Conservation (phyloP, 345 rosid genomes). For the Lepidium aucheri region DNA sequence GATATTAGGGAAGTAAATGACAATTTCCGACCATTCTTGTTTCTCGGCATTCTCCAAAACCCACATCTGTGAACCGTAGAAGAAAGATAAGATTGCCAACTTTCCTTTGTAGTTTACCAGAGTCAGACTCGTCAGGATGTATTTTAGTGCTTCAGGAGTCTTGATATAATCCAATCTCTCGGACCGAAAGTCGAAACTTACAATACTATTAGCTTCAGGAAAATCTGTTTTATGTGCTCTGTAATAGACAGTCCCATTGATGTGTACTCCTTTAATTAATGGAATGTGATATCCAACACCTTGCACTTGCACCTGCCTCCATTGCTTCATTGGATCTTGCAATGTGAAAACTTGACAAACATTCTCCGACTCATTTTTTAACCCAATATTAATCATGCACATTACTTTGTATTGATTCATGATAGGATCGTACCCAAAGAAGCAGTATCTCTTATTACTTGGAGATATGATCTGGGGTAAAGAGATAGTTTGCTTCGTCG, state of each 20-base stretch:
- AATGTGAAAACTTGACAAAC: constrained; percentile 4
- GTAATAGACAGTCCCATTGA: background rate
- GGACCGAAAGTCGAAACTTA: background rate
- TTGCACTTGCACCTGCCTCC: background rate
- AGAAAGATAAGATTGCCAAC: background rate
- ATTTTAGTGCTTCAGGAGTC: background rate
- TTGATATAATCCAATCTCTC: background rate
- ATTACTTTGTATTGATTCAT: background rate
- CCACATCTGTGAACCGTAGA: background rate
- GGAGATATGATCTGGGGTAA: no score
- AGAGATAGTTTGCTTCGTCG: no score
- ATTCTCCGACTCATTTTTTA: background rate
- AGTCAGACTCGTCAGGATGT: no score
- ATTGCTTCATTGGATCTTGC: background rate
- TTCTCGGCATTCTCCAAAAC: background rate
- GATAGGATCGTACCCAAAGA: background rate
- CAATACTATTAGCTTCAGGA: background rate
- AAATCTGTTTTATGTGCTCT: background rate
- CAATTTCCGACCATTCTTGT: background rate
- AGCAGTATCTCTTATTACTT: no score
- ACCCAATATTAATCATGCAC: background rate
- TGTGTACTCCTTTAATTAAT: background rate
- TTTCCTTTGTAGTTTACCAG: background rate
- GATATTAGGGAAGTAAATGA: background rate
- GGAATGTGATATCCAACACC: background rate